Evolutionary conservation across 2,329 filamentous ascomycete genomes (phyloP), one percentile per base, ranked within the genome.

Genomic region (Paecilomyces sp.): DNA sequence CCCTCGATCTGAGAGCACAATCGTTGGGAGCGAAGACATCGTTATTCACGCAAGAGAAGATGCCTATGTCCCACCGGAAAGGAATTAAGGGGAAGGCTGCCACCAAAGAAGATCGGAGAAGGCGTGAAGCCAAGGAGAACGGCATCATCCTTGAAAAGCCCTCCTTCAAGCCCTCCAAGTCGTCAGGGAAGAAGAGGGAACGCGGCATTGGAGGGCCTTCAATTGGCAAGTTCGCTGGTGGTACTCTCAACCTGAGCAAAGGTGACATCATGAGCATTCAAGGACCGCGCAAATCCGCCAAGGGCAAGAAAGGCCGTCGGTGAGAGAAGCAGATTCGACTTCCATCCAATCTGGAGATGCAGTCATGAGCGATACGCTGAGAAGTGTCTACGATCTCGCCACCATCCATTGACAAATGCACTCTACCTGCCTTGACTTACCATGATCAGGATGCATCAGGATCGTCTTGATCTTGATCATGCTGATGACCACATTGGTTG

Each of bases 1-100:
- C 92, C 0, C 85, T 89, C 5, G 93, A 97, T 73, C 77, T 97
- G 64, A 89, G 93, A 60, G 80, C 97, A 55, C 89, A 90, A 72
- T 83, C 88, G 11, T 82, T 97, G 2, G 92, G 92, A 7, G 86
- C 88, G n/a, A 92, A 90, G 68, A 74, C 78, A 6, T 91, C 89
- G 22, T 82, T 95, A 54, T 87, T 88, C 65, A 82, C 82, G 59
- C 92, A 96, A 76, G 83, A 88, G 60, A 92, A 88, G 67, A 96
- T 97, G 91, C 93, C 94, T 18, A 89, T 96, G 82, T 78, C 86
- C 51, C 88, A 93, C 70, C 85, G 92, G 61, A 91, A 89, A 76
- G 92, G 93, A n/a, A 97, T 97, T 61, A 78, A 79, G 15, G 82
- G 83, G 1, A 91, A 92, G 57, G 84, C 84, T 24, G 79, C 73